Percentiles rank a stretch among this genome's conserved stretches.
These are phyloP conservation scores for Pinus tabuliformis DNA, from an alignment of 75 land plant genomes.

Conservation along the genomic window DNA sequence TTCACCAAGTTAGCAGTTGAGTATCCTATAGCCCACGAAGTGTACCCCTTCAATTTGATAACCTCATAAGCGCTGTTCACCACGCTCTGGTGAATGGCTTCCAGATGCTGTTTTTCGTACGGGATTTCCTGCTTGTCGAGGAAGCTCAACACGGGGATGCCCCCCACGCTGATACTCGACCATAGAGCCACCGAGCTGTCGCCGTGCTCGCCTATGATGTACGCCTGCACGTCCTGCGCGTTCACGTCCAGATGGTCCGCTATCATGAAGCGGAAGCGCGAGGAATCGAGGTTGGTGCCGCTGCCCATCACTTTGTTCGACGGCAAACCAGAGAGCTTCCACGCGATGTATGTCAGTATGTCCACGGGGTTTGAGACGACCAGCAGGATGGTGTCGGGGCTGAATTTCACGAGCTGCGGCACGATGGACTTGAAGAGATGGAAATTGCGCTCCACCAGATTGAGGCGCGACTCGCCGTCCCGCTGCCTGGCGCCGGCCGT, in stretches of 20 bases:
- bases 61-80: too few relatives aligned
- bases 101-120: too few relatives aligned
- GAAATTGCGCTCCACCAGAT: constrained; percentile 60
- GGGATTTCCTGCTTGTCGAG: too few relatives aligned
- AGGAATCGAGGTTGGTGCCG: constrained; percentile 90
- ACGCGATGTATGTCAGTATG: constrained; percentile 66
- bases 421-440: constrained; percentile 43
- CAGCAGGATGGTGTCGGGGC: constrained; percentile 64
- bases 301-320: constrained; percentile 79
- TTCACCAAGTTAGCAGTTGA: too few relatives aligned
- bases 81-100: too few relatives aligned
- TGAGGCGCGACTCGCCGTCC: constrained; percentile 70
- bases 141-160: too few relatives aligned
- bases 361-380: constrained; percentile 91
- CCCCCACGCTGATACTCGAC: too few relatives aligned
- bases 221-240: too few relatives aligned
- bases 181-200: too few relatives aligned
- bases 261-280: constrained; percentile 72
- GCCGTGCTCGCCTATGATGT: too few relatives aligned
- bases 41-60: too few relatives aligned
- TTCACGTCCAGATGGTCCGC: constrained; percentile 18
- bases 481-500: constrained; percentile 89
- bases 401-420: constrained; percentile 49
- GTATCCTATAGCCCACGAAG: too few relatives aligned
- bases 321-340: constrained; percentile 81